These are phyloP conservation scores for Fusarium poae DNA, from an alignment of 2,329 filamentous ascomycete genomes.

Conservation along the genomic window DNA sequence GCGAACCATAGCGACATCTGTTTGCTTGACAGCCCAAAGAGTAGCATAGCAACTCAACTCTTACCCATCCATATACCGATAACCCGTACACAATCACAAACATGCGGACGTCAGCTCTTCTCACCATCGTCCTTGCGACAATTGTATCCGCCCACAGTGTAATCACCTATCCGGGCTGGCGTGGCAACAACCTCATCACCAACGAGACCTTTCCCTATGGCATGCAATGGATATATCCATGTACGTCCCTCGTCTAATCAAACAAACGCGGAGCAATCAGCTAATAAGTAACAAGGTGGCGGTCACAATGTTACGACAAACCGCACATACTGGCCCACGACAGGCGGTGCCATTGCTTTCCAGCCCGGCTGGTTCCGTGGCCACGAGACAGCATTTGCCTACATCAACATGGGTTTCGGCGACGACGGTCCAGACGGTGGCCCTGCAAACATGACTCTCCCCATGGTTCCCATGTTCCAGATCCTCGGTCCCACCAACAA, in stretches of 20 bases:
- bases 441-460: constrained; percentile 87
- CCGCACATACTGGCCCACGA: constrained; percentile 91
- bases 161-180: constrained; percentile 86
- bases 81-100: constrained; percentile 38
- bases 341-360: constrained; percentile 86
- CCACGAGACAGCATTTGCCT: constrained; percentile 84
- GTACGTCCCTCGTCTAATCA: constrained; percentile 66
- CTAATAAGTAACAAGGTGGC: constrained; percentile 72
- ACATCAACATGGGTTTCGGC: constrained; percentile 91
- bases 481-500: constrained; percentile 84
- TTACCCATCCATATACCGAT: not conserved
- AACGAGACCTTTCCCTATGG: constrained; percentile 86
- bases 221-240: constrained; percentile 97
- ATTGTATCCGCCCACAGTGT: constrained; percentile 79
- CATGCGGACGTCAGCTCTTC: constrained; percentile 62
- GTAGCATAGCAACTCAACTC: not conserved
- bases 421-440: constrained; percentile 72
- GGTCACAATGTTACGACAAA: constrained; percentile 83
- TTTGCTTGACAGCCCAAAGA: not conserved
- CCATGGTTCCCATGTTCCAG: constrained; percentile 84
- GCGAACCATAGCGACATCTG: constrained; percentile 11
- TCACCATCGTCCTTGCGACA: constrained; percentile 60
- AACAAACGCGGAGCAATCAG: constrained; percentile 2
- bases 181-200: constrained; percentile 86
- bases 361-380: constrained; percentile 98